Percentiles rank a stretch among this genome's conserved stretches.
phyloP scores from a whole-genome alignment of 352 stramenopile genomes.

The Globisporangium apiculatum region DNA sequence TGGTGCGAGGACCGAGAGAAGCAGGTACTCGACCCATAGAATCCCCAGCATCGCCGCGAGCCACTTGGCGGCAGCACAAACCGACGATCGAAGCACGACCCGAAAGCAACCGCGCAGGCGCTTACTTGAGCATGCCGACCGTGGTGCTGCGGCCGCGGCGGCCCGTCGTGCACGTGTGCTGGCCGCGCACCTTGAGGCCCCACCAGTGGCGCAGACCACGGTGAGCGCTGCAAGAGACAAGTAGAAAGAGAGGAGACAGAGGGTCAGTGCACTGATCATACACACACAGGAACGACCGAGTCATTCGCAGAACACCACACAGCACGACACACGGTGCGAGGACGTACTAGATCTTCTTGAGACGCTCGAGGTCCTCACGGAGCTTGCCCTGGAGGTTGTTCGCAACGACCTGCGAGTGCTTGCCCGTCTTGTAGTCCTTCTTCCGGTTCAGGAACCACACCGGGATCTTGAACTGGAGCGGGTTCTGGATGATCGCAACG shows the following conservation, averaged over 20 bases:
- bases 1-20: slow-evolving; percentile 7
- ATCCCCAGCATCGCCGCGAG: slow-evolving; percentile 38
- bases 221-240: slow-evolving; percentile 65
- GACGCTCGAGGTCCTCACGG: slow-evolving; percentile 98
- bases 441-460: slow-evolving; percentile 99
- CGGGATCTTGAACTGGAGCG: slow-evolving; percentile 99
- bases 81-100: slow-evolving; percentile 11
- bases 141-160: slow-evolving; percentile 79
- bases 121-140: slow-evolving; percentile 86
- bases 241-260: neutral
- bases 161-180: slow-evolving; percentile 99
- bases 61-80: neutral
- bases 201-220: slow-evolving; percentile 99
- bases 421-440: slow-evolving; percentile 99
- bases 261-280: neutral
- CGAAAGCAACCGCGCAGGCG: slow-evolving; percentile 14
- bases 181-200: slow-evolving; percentile 98
- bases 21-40: slow-evolving; percentile 29
- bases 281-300: neutral
- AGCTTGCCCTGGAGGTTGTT: slow-evolving; percentile 99
- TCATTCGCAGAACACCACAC: neutral
- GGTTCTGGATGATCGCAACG: slow-evolving; percentile 99
- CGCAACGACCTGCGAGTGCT: slow-evolving; percentile 97
- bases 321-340: neutral
- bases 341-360: slow-evolving; percentile 98